phyloP scores from a whole-genome alignment of 768 basidiomycete species.

The Phanerodontia chrysosporium region DNA sequence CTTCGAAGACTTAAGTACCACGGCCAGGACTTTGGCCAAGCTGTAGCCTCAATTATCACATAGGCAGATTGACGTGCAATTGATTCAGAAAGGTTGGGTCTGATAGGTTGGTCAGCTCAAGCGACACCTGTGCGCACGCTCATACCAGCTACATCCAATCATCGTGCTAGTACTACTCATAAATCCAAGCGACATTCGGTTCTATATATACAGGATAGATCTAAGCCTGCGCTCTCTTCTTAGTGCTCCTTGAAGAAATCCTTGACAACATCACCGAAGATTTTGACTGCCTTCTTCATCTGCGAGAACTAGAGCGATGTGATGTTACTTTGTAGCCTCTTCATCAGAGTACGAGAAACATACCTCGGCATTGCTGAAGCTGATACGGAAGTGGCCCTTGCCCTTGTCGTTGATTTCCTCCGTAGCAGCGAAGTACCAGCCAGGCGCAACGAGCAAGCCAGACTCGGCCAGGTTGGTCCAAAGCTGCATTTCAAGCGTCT shows the following conservation, averaged over 20 bases:
- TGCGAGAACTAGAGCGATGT: conserved; percentile 22
- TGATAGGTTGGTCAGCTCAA: no score
- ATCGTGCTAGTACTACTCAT: neutral
- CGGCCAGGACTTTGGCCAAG: neutral
- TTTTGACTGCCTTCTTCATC: conserved; percentile 43
- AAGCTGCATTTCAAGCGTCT: conserved; percentile 52
- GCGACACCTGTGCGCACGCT: no score
- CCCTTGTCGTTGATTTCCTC: conserved; percentile 16
- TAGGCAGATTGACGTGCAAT: no score
- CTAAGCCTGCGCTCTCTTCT: neutral
- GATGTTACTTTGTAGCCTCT: neutral
- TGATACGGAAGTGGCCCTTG: conserved; percentile 52
- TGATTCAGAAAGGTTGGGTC: no score
- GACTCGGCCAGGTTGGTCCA: conserved; percentile 57
- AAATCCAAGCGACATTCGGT: neutral
- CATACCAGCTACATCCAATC: neutral
- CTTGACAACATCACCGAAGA: conserved; percentile 40
- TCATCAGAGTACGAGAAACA: conserved; percentile 13
- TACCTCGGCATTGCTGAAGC: conserved; percentile 53
- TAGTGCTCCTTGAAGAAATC: conserved; percentile 34
- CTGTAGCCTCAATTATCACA: neutral
- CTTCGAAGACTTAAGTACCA: neutral
- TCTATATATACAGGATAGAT: neutral
- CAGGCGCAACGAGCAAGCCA: conserved; percentile 63
- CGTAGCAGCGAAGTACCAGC: conserved; percentile 44